A percentile compares a stretch with the other conserved stretches of the same genome.
Evolutionary conservation across 2,329 filamentous ascomycete genomes (phyloP).

Genomic region (Coleophoma crateriformis): DNA sequence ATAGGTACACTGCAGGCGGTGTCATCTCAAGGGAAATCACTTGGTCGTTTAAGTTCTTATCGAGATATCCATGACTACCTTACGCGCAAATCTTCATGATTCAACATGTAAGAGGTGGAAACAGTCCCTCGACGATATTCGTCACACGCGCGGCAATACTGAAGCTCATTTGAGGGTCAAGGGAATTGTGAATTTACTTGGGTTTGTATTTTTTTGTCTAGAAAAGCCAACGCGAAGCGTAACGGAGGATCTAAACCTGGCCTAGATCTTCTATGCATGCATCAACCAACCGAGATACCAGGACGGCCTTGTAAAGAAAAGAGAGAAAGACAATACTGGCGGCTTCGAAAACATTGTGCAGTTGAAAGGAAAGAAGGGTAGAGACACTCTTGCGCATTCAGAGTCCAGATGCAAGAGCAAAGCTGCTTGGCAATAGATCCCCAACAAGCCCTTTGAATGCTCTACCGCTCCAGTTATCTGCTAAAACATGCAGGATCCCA

Average conservation of each 20-base stretch:
- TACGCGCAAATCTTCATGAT: too few species aligned
- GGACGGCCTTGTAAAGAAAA: constrained; percentile 1
- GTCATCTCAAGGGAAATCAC: too few species aligned
- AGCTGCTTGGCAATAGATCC: constrained; percentile 22
- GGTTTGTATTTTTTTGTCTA: constrained; percentile 22
- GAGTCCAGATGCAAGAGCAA: constrained; percentile 23
- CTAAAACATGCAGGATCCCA: constrained; percentile 24
- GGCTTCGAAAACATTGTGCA: constrained; percentile 3
- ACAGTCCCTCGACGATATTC: too few species aligned
- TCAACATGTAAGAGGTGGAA: too few species aligned
- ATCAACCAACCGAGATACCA: constrained; percentile 8
- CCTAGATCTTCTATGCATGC: constrained; percentile 2
- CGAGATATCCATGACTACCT: too few species aligned
- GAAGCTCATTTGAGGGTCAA: neutral
- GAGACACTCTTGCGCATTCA: constrained; percentile 23
- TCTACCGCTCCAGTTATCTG: constrained; percentile 18
- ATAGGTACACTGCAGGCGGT: too few species aligned
- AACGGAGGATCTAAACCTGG: constrained; percentile 9
- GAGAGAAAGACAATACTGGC: constrained; percentile 11
- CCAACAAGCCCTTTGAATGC: constrained; percentile 20
- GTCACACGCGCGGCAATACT: too few species aligned
- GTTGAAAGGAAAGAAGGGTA: constrained; percentile 13
- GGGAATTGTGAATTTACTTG: constrained; percentile 18
- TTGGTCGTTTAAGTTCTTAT: too few species aligned
- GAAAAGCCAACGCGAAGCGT: constrained; percentile 9